Conservation (phyloP, 2,329 filamentous ascomycete species). For the Periconia digitata region DNA sequence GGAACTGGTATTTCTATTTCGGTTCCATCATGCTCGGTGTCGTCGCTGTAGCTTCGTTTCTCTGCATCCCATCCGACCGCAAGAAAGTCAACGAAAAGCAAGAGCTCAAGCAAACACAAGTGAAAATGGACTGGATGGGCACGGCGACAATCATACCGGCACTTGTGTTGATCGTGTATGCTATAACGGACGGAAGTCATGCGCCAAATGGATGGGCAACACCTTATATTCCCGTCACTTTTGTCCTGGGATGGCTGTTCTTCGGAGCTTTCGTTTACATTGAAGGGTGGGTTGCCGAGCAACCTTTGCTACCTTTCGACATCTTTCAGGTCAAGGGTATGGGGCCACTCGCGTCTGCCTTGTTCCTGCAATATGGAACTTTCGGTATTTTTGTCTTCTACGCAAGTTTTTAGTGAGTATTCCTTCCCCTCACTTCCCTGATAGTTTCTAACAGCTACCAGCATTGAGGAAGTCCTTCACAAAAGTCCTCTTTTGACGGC, state of each 20-base stretch:
- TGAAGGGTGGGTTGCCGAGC: conserved; percentile 68
- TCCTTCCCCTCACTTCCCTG: neutral
- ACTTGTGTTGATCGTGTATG: conserved; percentile 70
- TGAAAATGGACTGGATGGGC: conserved; percentile 44
- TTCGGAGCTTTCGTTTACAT: conserved; percentile 66
- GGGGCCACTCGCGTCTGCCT: conserved; percentile 41
- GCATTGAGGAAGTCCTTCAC: conserved; percentile 33
- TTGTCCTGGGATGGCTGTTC: conserved; percentile 64
- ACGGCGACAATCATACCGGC: conserved; percentile 49
- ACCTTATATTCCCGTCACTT: conserved; percentile 68
- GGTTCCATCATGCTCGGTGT: conserved; percentile 36
- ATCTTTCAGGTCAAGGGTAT: conserved; percentile 72
- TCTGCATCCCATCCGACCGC: conserved; percentile 26
- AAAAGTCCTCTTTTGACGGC: conserved; percentile 32
- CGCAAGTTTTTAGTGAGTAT: conserved; percentile 37
- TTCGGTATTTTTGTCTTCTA: conserved; percentile 45
- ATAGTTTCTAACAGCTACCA: conserved; percentile 7
- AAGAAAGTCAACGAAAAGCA: conserved; percentile 6
- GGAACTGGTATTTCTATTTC: conserved; percentile 40
- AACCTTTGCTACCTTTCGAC: conserved; percentile 70
- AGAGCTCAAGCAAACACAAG: conserved; percentile 5
- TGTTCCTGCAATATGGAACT: conserved; percentile 50
- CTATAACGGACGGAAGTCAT: conserved; percentile 72
- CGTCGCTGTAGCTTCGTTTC: conserved; percentile 28
- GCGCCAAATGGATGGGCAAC: conserved; percentile 71